Evolutionary conservation across 1,139 yeast genomes (phyloP), one percentile per base, ranked within the genome.

Genomic region (Yamadazyma pseudoaaseri): DNA sequence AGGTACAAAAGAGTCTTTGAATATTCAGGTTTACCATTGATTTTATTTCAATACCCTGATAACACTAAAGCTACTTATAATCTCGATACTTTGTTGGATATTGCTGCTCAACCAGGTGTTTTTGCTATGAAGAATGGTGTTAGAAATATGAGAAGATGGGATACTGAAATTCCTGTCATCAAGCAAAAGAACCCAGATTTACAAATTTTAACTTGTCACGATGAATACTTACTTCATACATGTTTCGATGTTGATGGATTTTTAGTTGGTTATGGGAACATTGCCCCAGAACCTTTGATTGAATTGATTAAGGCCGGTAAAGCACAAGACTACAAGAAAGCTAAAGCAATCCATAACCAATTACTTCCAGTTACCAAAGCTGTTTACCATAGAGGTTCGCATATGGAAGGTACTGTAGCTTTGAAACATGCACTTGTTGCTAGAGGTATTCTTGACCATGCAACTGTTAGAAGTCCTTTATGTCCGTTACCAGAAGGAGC

Each of bases 51-150:
- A 24, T 24, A 24, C 10, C 27, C 27, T 5, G 27, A 24, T 24
- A 24, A 24, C 27, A 24, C 27, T 24, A 24, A 24, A 24, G 27
- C 27, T n/a, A 24, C 27, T n/a, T 24, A 24, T n/a, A 24, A 24
- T 24, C 15, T 24, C 10, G 15, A 24, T 6, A 24, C 27, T 24
- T 24, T 24, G 10, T 24, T 24, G 15, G 27, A 24, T 5, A 24
- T 24, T 24, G 27, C 17, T 5, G 27, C 27, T 24, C 27, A 24
- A 24, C 27, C 27, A 13, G 27, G 27, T 6, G 27, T 24, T 24
- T 24, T 24, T 24, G 27, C 27, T 12, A 24, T 24, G 27, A 24
- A 24, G 15, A 24, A 24, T 24, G 27, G 27, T 24, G 27, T 24
- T 24, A 24, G 27, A 24, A 24, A 24, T 17, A 24, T 24, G 27